Base-by-base conservation (phyloP, 2,329 filamentous ascomycete genomes). In the Trichophyton schoenleinii region DNA sequence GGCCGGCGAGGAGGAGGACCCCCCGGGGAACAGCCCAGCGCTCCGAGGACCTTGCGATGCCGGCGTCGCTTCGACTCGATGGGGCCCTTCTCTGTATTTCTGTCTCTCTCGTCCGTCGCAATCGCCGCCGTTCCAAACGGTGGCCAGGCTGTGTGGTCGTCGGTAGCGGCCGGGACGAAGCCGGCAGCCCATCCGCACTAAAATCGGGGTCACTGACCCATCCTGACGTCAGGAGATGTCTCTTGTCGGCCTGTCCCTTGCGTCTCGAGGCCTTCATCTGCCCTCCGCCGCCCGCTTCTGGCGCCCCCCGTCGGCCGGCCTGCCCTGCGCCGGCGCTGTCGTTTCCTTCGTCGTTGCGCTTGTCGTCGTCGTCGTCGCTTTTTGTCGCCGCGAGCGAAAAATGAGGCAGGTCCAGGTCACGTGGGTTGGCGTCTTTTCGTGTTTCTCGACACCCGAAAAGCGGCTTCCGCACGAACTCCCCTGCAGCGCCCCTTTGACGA, bases 381-480 rank as follows among this genome's bases (percentile, higher is more conserved):
- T 18, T 36, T 41, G 31, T 36, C 15, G 58, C 8, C 49, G 57
- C 9, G 44, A 57, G 53, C 6, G 44, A 57, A 44, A 44, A 31
- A 13, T 41, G 57, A 15, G 15, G 4, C 22, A 49, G 36, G 58
- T 31, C 6, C 18, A 18, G 28, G 18, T 72, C 71, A 73, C 71
- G 71, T 73, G 71, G 20, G 11, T 34, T 66, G 69, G 71, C 65
- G 71, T 71, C 68, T 64, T 57, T 63, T 60, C 68, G 69, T 67
- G 69, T 68, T 58, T 34, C 46, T 25, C 22, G 31, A 61, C 66
- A 64, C 63, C 66, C 61, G 25, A 48, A 28, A 18, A 31, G 15
- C 20, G 20, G 9, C 3, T 7, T n/a, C 28, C 15, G 8, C 52
- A 18, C 52, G 15, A 38, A 41, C 13, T 15, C 36, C 25, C 41